Conservation (phyloP, 2,329 filamentous ascomycete genomes). For the Mycosphaerella sp. region DNA sequence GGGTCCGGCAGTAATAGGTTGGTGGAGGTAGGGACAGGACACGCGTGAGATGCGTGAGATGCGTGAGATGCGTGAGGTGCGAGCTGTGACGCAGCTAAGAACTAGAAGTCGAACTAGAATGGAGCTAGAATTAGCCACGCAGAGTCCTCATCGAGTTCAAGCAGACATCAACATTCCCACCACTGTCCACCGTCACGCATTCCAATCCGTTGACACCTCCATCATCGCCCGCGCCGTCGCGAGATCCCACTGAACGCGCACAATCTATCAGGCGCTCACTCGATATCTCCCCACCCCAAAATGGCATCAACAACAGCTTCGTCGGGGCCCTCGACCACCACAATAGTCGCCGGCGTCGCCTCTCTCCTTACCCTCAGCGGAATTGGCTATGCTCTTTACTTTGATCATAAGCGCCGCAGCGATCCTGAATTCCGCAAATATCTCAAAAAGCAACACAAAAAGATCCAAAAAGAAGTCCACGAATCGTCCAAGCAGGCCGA, state of each 20-base stretch:
- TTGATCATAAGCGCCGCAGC: slow-evolving; percentile 59
- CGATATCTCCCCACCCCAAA: slow-evolving; percentile 3
- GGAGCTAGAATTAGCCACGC: too few relatives aligned
- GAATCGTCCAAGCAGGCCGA: slow-evolving; percentile 62
- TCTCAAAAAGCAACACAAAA: slow-evolving; percentile 68
- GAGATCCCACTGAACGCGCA: not conserved
- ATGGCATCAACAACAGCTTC: slow-evolving; percentile 35
- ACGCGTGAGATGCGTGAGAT: too few relatives aligned
- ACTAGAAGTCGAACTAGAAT: not conserved
- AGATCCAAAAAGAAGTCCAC: slow-evolving; percentile 64
- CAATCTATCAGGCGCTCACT: not conserved
- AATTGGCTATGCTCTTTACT: slow-evolving; percentile 60
- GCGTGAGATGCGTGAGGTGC: not conserved
- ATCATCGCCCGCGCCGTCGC: not conserved
- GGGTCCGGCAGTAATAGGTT: too few relatives aligned
- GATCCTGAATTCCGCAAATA: slow-evolving; percentile 58
- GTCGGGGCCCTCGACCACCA: slow-evolving; percentile 48
- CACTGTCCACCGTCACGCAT: too few relatives aligned
- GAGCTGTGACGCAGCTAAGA: slow-evolving; percentile 7
- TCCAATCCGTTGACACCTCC: not conserved
- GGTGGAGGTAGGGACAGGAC: too few relatives aligned
- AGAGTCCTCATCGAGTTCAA: too few relatives aligned
- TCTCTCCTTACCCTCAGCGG: slow-evolving; percentile 55
- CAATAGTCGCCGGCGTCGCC: slow-evolving; percentile 52
- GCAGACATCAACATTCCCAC: too few relatives aligned